Base-by-base conservation (phyloP, 2,329 filamentous ascomycete species). In the Bipolaris zeicola region DNA sequence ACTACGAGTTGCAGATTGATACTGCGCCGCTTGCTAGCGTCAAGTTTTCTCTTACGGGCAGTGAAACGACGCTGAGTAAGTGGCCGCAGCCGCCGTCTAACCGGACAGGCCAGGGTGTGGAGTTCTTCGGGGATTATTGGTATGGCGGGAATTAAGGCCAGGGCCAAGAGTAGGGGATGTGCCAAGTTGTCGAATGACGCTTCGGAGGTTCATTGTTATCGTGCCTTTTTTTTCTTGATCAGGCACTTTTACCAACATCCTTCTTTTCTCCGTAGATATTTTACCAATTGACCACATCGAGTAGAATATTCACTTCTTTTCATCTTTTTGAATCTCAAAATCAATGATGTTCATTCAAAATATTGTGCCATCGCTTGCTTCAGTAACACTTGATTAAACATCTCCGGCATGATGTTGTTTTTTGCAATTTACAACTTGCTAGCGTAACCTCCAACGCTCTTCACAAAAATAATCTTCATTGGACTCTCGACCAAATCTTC, bases 1-100 rank as follows among this genome's bases (percentile, higher is more conserved):
- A 74, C 20, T 87, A 87, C 57, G 63, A 56, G 28, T 20, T 72
- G 41, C 11, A 61, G 31, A 59, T 73, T 14, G 69, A 72, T 48
- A 66, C 65, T 31, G 52, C 54, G 6, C 58, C 61, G 3, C 55
- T 64, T 7, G 52, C 64, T 7, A 58, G 33, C 14, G 20, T 62
- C 28, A 61, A 65, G 16, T 70, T 74, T 18, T 64, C 65, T 1
- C 58, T 73, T 48, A 68, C 57, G 0, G 72, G 71, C 2, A 52
- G 59, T 5, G 36, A 67, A 48, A 48, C 44, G n/a, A 34, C 66
- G 39, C 49, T 72, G 36, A 71, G 71, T 28, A 46, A 62, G 31
- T 74, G 71, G 71, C 71, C 70, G 11, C 63, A 69, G 50, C 64
- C 68, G 26, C 61, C 64, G 20, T 55, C 57, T 6, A 67, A 70